A percentile compares a stretch with the other conserved stretches of the same genome.
These are phyloP conservation scores for Fusarium sp. DNA, from an alignment of 2,329 filamentous ascomycete species.

Conservation along the genomic window DNA sequence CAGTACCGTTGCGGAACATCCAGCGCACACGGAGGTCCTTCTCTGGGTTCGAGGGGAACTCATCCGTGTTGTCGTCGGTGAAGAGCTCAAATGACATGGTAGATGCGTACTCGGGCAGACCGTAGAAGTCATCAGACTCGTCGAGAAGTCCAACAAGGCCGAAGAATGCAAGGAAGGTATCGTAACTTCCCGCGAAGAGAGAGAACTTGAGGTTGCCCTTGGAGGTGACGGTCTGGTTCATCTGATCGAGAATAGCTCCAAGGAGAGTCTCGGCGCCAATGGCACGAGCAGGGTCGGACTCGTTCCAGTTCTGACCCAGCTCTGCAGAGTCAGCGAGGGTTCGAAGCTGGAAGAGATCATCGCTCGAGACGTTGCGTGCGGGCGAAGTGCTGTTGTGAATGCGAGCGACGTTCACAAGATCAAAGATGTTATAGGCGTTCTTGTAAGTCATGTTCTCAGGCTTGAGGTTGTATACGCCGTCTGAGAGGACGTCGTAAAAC, in stretches of 20 bases:
- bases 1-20: conserved; percentile 55
- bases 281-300: conserved; percentile 48
- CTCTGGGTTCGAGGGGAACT: conserved; percentile 48
- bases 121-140: conserved; percentile 51
- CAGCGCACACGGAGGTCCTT: conserved; percentile 53
- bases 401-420: conserved; percentile 55
- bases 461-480: conserved; percentile 52
- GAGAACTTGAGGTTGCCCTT: conserved; percentile 54
- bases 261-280: conserved; percentile 53
- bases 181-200: conserved; percentile 54
- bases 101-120: conserved; percentile 55
- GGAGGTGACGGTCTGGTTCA: conserved; percentile 52
- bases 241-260: conserved; percentile 50
- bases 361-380: conserved; percentile 52
- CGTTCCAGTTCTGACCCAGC: conserved; percentile 53
- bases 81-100: conserved; percentile 57
- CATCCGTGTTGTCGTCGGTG: conserved; percentile 35
- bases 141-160: conserved; percentile 49
- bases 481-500: conserved; percentile 50
- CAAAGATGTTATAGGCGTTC: conserved; percentile 56
- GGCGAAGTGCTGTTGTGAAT: conserved; percentile 53
- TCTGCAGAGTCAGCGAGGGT: conserved; percentile 54
- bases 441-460: conserved; percentile 53
- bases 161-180: conserved; percentile 57
- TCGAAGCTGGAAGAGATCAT: conserved; percentile 53